Evolutionary conservation across 345 rosid species (phyloP).

Genomic region (Eutrema yunnanense): DNA sequence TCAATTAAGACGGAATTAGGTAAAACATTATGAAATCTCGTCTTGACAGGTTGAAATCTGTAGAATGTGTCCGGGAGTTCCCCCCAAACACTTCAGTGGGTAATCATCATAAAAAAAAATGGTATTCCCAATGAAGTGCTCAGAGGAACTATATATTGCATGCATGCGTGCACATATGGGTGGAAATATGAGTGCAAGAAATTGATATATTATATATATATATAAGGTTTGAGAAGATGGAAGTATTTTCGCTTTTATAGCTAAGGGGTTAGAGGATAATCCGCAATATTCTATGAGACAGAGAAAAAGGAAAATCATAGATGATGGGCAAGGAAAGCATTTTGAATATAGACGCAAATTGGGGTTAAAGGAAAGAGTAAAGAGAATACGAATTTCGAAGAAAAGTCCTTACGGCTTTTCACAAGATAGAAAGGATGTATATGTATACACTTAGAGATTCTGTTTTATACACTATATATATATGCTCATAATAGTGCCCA

Average conservation of each 20-base stretch:
- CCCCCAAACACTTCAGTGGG: too few species aligned
- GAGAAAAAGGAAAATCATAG: background rate
- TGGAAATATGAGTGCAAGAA: too few species aligned
- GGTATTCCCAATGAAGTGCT: too few species aligned
- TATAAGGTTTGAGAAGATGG: too few species aligned
- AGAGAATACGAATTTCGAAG: slow-evolving; percentile 2
- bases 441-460: slow-evolving; percentile 11
- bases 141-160: too few species aligned
- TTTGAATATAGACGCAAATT: slow-evolving; percentile 22
- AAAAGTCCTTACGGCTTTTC: slow-evolving; percentile 9
- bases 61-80: too few species aligned
- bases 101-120: too few species aligned
- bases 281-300: background rate
- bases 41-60: too few species aligned
- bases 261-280: background rate
- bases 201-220: too few species aligned
- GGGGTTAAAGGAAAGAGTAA: slow-evolving; percentile 8
- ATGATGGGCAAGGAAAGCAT: slow-evolving; percentile 7
- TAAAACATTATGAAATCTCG: background rate
- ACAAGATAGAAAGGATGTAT: slow-evolving; percentile 14
- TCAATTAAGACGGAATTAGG: background rate
- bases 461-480: background rate
- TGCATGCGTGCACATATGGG: too few species aligned
- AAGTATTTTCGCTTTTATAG: too few species aligned
- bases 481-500: background rate